A percentile compares a stretch with the other conserved stretches of the same genome.
phyloP scores from a whole-genome alignment of 768 basidiomycete genomes.

The Xerocomus potaroensis region DNA sequence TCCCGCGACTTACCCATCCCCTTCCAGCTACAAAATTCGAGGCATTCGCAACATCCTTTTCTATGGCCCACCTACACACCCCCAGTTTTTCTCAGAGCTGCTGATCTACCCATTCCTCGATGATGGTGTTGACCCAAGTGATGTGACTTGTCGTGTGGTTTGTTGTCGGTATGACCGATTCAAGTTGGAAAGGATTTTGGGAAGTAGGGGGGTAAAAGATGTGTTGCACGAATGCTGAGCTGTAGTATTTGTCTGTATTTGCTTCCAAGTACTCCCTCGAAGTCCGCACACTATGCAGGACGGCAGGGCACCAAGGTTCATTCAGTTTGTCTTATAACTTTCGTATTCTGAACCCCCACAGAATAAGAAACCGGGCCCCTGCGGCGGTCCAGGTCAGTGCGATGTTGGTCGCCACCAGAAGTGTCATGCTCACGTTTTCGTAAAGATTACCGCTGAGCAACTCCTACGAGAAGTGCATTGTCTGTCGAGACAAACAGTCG shows the following conservation, averaged over 20 bases:
- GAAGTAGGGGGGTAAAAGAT: slow-evolving; percentile 20
- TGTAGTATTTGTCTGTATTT: slow-evolving; percentile 19
- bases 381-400: slow-evolving; percentile 80
- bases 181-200: slow-evolving; percentile 72
- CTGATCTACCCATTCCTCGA: slow-evolving; percentile 89
- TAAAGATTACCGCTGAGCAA: slow-evolving; percentile 96
- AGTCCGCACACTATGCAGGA: slow-evolving; percentile 54
- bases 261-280: not conserved
- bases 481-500: not conserved
- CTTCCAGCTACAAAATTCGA: slow-evolving; percentile 80
- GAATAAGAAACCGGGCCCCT: slow-evolving; percentile 94
- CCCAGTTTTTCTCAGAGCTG: slow-evolving; percentile 89
- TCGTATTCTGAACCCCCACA: slow-evolving; percentile 25
- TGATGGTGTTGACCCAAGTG: slow-evolving; percentile 78
- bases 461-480: slow-evolving; percentile 80
- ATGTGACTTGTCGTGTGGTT: slow-evolving; percentile 76
- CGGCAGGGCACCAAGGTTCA: slow-evolving; percentile 74
- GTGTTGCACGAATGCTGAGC: slow-evolving; percentile 6
- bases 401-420: not conserved
- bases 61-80: slow-evolving; percentile 88
- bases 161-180: slow-evolving; percentile 92
- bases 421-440: slow-evolving; percentile 13
- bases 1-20: not conserved
- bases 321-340: slow-evolving; percentile 3
- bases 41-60: slow-evolving; percentile 92